phyloP scores from a whole-genome alignment of 176 grass and related monocot genomes.

The Lolium multiflorum region DNA sequence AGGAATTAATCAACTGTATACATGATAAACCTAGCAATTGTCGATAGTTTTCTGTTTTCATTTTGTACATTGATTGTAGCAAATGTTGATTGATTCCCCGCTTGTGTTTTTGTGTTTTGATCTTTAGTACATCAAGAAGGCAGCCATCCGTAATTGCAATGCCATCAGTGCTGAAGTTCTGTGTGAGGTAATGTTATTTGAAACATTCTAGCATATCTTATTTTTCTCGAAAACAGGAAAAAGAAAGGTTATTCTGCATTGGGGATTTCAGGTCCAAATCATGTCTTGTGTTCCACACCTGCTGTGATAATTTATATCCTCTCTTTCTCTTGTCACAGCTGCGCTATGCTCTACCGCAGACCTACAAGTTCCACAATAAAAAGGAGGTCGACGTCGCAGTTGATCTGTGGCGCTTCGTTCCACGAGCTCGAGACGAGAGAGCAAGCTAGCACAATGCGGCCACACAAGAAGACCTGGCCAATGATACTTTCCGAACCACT shows the following conservation, averaged over 20 bases:
- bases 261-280: background rate
- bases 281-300: background rate
- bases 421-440: constrained; percentile 28
- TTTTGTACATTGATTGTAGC: background rate
- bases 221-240: background rate
- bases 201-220: background rate
- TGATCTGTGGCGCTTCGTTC: constrained; percentile 91
- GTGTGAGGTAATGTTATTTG: constrained; percentile 64
- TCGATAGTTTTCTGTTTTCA: background rate
- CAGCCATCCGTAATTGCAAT: constrained; percentile 59
- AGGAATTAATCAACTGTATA: background rate
- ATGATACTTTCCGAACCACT: background rate
- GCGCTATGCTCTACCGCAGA: constrained; percentile 72
- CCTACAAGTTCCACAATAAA: constrained; percentile 88
- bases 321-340: constrained; percentile 49
- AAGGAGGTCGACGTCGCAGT: constrained; percentile 80
- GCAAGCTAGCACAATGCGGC: background rate
- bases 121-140: constrained; percentile 77
- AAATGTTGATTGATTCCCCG: background rate
- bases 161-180: constrained; percentile 68
- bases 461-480: background rate
- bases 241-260: background rate
- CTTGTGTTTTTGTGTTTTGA: constrained; percentile 1
- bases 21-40: background rate
- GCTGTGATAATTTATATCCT: background rate